Evolutionary conservation across 2,329 filamentous ascomycete genomes (phyloP).

Genomic region (Parascedosporium putredinis): DNA sequence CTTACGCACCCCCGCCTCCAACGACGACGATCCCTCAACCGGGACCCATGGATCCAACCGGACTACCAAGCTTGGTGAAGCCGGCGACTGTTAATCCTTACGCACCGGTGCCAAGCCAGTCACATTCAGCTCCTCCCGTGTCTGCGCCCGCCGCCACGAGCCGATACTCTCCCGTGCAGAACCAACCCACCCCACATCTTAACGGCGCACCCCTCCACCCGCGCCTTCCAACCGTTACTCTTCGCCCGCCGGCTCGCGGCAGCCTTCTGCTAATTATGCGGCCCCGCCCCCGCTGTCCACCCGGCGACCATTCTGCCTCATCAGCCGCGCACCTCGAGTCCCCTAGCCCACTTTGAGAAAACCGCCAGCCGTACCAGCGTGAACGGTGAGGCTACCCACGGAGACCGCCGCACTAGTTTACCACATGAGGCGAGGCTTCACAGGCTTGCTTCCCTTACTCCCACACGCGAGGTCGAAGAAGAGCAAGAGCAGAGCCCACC

Average conservation of each 20-base stretch:
- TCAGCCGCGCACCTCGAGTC: constrained; percentile 55
- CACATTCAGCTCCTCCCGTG: constrained; percentile 21
- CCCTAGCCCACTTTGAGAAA: constrained; percentile 53
- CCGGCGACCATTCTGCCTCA: constrained; percentile 42
- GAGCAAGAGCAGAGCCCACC: constrained; percentile 29
- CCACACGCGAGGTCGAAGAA: constrained; percentile 53
- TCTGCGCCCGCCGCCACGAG: constrained; percentile 21
- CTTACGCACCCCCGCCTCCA: constrained; percentile 27
- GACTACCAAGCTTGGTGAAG: constrained; percentile 35
- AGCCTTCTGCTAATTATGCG: constrained; percentile 28
- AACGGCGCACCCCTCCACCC: constrained; percentile 27
- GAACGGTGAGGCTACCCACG: constrained; percentile 29
- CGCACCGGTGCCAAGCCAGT: constrained; percentile 30
- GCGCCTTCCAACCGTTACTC: constrained; percentile 41
- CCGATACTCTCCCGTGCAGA: constrained; percentile 54
- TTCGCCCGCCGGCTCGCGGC: constrained; percentile 29
- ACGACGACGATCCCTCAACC: constrained; percentile 13
- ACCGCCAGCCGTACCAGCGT: constrained; percentile 28
- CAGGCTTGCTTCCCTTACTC: constrained; percentile 46
- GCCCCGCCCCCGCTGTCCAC: constrained; percentile 22
- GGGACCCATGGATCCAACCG: constrained; percentile 11
- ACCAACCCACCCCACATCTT: constrained; percentile 23
- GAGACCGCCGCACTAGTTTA: constrained; percentile 39
- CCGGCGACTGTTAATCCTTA: constrained; percentile 45
- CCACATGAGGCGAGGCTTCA: constrained; percentile 45